Evolutionary conservation across 352 stramenopile species (phyloP), one percentile per base, ranked within the genome.

Genomic region (Phytopythium oedochilum): DNA sequence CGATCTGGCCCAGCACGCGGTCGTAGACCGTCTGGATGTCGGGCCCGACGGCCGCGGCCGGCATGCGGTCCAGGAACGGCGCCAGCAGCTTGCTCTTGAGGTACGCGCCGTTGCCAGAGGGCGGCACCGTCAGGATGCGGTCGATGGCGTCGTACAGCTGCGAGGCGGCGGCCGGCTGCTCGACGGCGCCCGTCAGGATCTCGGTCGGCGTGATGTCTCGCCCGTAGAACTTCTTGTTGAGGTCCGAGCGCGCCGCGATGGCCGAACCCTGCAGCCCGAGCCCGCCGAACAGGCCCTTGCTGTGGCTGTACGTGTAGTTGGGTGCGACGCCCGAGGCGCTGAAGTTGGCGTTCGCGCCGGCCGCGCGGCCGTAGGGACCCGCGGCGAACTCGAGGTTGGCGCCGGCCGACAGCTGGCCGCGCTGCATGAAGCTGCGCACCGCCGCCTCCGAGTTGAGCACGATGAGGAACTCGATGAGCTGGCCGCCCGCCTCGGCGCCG

Each of bases 371-470:
- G 62, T 92, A 94, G 9, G 84, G 84, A 17, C 84, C 84, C 0
- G 78, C 84, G 9, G 84, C 84, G 43, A 94, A 89, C 59, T 93
- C 83, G 38, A 95, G 66, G 63, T 89, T 91, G 28, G 81, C 83
- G 23, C 85, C 85, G 6, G 78, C 79, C n/a, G 77, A 90, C n/a
- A 93, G 63, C 58, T 93, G 83, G 10, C 75, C 75, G 62, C 88
- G 88, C 43, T 92, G 79, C 74, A 90, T 90, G 59, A 95, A 95
- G 60, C 69, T 87, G 70, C 97, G 89, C 31, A 98, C 92, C 14
- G 96, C 89, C 44, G 75, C 72, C 40, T 98, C 89, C 57, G 86
- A 98, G 87, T 98, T 98, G 34, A 98, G 73, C 42, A 98, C 86
- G 61, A 95, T 86, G 80, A 95, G 75, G 54, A 93, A 92, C 70